A percentile compares a stretch with the other conserved stretches of the same genome.
Conservation (phyloP, 805 yeast species). For the Cyberlindnera americana region DNA sequence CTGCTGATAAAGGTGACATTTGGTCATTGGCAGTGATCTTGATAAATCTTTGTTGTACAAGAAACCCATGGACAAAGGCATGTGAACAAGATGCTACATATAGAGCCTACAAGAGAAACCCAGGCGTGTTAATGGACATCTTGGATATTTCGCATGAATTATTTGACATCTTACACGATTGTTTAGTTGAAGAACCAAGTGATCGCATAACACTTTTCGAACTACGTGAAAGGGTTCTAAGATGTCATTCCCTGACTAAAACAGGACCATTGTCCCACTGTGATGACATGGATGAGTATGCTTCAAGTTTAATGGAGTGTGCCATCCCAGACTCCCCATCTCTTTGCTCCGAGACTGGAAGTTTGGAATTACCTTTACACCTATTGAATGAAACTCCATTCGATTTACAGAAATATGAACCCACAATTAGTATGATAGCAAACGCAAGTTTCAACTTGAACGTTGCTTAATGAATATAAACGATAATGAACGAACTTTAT, state of each 20-base stretch:
- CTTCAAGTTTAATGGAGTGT: constrained; percentile 7
- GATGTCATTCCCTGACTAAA: constrained; percentile 21
- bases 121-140: constrained; percentile 55
- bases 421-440: constrained; percentile 12
- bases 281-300: constrained; percentile 9
- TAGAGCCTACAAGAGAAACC: constrained; percentile 54
- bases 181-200: constrained; percentile 32
- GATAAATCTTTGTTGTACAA: constrained; percentile 73
- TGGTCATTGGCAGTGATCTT: constrained; percentile 86
- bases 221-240: constrained; percentile 18
- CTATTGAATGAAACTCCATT: background rate
- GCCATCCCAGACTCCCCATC: constrained; percentile 9
- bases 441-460: constrained; percentile 22
- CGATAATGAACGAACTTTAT: no score
- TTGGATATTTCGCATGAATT: constrained; percentile 70
- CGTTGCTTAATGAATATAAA: constrained; percentile 8
- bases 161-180: constrained; percentile 42
- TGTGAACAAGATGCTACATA: constrained; percentile 62
- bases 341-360: background rate
- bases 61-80: constrained; percentile 91
- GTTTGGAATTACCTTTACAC: constrained; percentile 8
- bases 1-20: constrained; percentile 75
- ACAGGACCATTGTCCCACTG: constrained; percentile 21
- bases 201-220: constrained; percentile 29
- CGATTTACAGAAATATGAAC: constrained; percentile 4